Evolutionary conservation across 768 basidiomycete species (phyloP).

Genomic region (Saitozyma sp.): DNA sequence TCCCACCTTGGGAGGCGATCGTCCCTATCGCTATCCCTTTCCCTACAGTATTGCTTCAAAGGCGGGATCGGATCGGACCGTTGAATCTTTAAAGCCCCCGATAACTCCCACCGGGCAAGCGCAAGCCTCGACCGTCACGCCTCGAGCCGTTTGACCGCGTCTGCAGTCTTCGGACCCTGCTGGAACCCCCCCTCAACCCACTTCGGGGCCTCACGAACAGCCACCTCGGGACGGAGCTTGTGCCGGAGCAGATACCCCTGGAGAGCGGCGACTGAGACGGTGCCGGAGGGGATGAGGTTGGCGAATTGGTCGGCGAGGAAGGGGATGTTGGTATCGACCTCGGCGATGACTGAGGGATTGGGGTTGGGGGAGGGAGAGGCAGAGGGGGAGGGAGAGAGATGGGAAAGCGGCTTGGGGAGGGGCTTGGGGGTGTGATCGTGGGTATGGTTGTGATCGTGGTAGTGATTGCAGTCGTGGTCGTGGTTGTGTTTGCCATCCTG

Average conservation of each 20-base stretch:
- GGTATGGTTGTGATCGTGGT: too few species aligned
- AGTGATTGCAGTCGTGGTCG: too few species aligned
- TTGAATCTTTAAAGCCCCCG: too few species aligned
- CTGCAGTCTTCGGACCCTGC: not conserved
- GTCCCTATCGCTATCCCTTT: too few species aligned
- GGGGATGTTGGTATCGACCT: not conserved
- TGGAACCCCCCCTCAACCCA: constrained; percentile 64
- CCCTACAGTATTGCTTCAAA: too few species aligned
- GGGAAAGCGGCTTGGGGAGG: not conserved
- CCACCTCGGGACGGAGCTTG: constrained; percentile 64
- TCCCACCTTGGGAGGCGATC: too few species aligned
- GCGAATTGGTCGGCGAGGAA: constrained; percentile 65
- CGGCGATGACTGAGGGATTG: not conserved
- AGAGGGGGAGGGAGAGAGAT: too few species aligned
- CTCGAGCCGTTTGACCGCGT: too few species aligned
- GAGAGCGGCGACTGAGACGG: constrained; percentile 84
- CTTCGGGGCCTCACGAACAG: constrained; percentile 72
- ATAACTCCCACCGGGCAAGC: too few species aligned
- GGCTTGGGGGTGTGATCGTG: not conserved
- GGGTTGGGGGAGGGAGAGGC: not conserved
- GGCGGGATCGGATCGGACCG: too few species aligned
- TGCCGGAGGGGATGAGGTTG: constrained; percentile 68
- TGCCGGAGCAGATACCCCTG: constrained; percentile 78
- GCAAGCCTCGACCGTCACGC: too few species aligned
- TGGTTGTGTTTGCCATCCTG: too few species aligned